Percentiles rank a stretch among this genome's conserved stretches.
These are phyloP conservation scores for Leccinum subtestaceum DNA, from an alignment of 768 basidiomycete genomes.

Conservation along the genomic window DNA sequence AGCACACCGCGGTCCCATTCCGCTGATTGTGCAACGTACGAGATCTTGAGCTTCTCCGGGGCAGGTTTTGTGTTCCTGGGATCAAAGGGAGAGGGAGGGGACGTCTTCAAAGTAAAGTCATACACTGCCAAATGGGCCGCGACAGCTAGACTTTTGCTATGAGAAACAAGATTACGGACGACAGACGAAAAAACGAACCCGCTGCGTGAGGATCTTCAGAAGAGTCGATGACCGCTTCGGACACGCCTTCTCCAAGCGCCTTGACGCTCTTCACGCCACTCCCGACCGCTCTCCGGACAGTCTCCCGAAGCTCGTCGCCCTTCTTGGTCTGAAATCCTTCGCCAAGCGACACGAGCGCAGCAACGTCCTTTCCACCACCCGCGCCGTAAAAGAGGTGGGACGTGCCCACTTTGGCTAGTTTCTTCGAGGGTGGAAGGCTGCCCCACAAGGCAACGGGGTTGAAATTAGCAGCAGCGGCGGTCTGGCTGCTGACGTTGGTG, in stretches of 20 bases:
- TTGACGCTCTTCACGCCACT: constrained; percentile 69
- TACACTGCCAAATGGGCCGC: constrained; percentile 74
- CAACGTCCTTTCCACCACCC: constrained; percentile 39
- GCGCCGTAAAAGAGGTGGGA: constrained; percentile 63
- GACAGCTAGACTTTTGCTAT: constrained; percentile 48
- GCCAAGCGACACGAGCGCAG: constrained; percentile 58
- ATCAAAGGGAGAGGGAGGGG: constrained; percentile 62
- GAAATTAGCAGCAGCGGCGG: constrained; percentile 33
- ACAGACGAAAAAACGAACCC: constrained; percentile 38
- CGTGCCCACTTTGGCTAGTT: constrained; percentile 58
- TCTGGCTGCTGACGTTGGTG: constrained; percentile 28
- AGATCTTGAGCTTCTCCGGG: constrained; percentile 48
- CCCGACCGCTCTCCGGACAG: constrained; percentile 69
- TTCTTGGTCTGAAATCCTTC: constrained; percentile 49
- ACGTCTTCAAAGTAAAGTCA: constrained; percentile 77
- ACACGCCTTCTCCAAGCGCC: constrained; percentile 55
- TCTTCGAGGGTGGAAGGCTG: constrained; percentile 45
- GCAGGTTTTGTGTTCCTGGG: constrained; percentile 52
- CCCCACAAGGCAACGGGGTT: constrained; percentile 53
- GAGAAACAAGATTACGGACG: neutral
- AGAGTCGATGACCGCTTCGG: constrained; percentile 61
- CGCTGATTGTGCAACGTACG: constrained; percentile 41
- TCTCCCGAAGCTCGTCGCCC: constrained; percentile 52
- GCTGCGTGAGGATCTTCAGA: constrained; percentile 73
- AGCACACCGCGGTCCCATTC: constrained; percentile 74